phyloP scores from a whole-genome alignment of 139 green algal species.

The Picochlorum sp. region DNA sequence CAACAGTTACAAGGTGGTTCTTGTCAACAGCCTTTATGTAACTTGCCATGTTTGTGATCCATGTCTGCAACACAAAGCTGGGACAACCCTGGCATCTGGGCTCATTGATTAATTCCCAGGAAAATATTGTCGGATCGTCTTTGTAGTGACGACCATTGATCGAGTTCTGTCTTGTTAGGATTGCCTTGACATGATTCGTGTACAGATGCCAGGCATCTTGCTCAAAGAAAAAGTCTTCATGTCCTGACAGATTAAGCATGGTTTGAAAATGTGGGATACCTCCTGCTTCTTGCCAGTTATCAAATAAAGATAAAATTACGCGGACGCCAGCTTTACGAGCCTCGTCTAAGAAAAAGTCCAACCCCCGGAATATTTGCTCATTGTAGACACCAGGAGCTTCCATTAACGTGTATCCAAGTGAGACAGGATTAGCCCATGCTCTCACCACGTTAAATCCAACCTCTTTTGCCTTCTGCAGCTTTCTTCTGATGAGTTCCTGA shows the following conservation, averaged over 20 bases:
- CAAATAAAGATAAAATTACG: conserved; percentile 32
- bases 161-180: conserved; percentile 45
- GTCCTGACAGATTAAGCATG: conserved; percentile 6
- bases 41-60: conserved; percentile 42
- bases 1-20: conserved; percentile 39
- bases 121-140: conserved; percentile 61
- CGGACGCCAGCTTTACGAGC: conserved; percentile 21
- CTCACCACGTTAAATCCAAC: conserved; percentile 33
- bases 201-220: conserved; percentile 21
- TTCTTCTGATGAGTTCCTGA: conserved; percentile 22
- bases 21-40: conserved; percentile 41
- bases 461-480: conserved; percentile 29
- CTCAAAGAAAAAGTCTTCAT: conserved; percentile 34
- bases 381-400: conserved; percentile 36
- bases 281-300: conserved; percentile 36
- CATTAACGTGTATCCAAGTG: conserved; percentile 31
- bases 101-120: conserved; percentile 53
- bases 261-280: conserved; percentile 14
- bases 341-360: conserved; percentile 43
- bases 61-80: conserved; percentile 13
- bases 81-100: conserved; percentile 25
- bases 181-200: conserved; percentile 30
- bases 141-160: conserved; percentile 46
- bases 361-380: conserved; percentile 34
- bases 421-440: conserved; percentile 30